phyloP scores from a whole-genome alignment of 768 basidiomycete species.

The Tylopilus cervinicoccineus region DNA sequence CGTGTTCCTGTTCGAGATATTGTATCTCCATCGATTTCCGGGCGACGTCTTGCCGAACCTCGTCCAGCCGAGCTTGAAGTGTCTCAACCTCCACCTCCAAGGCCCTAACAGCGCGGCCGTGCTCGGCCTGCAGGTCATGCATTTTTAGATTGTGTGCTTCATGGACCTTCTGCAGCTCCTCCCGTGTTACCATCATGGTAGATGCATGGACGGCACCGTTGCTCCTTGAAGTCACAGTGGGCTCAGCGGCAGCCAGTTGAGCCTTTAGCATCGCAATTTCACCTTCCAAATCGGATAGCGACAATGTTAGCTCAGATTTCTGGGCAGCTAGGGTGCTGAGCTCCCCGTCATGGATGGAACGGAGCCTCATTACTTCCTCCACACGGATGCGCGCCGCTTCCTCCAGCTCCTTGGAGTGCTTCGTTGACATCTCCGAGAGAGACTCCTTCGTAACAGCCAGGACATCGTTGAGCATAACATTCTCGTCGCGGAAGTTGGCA shows the following conservation, averaged over 20 bases:
- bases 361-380: slow-evolving; percentile 65
- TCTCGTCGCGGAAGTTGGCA: slow-evolving; percentile 63
- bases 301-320: slow-evolving; percentile 58
- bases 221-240: slow-evolving; percentile 46
- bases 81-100: slow-evolving; percentile 56
- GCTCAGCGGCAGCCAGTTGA: slow-evolving; percentile 43
- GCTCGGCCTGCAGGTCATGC: slow-evolving; percentile 64
- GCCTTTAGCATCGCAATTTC: slow-evolving; percentile 68
- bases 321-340: slow-evolving; percentile 50
- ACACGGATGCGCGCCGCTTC: slow-evolving; percentile 66
- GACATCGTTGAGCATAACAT: slow-evolving; percentile 59
- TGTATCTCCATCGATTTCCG: slow-evolving; percentile 80
- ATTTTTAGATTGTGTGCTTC: slow-evolving; percentile 84
- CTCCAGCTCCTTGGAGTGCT: slow-evolving; percentile 71
- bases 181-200: slow-evolving; percentile 55
- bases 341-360: slow-evolving; percentile 57
- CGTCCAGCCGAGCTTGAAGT: slow-evolving; percentile 44
- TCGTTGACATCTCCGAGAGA: slow-evolving; percentile 63
- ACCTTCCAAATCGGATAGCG: slow-evolving; percentile 72
- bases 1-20: slow-evolving; percentile 75
- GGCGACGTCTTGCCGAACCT: slow-evolving; percentile 55
- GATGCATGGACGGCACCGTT: slow-evolving; percentile 44
- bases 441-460: slow-evolving; percentile 68
- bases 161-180: slow-evolving; percentile 73
- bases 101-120: slow-evolving; percentile 53